Conservation (phyloP, 2,329 filamentous ascomycete species). For the Didymella sp. region DNA sequence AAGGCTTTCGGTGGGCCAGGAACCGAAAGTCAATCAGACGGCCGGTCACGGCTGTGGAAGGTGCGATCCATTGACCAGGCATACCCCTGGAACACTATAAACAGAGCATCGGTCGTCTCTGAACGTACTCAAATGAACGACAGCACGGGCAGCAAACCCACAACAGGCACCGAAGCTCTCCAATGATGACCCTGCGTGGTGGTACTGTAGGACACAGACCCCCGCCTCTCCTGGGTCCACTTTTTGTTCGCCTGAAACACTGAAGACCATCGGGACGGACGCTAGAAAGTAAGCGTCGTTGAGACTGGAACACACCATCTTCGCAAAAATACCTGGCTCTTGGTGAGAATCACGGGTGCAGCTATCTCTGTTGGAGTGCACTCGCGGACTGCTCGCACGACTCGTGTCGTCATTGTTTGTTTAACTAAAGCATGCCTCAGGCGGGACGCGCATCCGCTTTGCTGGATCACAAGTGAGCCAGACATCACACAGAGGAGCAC, state of each 20-base stretch:
- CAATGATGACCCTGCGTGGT: constrained; percentile 30
- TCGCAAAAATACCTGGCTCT: background rate
- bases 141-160: constrained; percentile 8
- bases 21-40: constrained; percentile 22
- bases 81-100: constrained; percentile 7
- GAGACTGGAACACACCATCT: constrained; percentile 36
- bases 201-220: constrained; percentile 19
- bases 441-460: constrained; percentile 18
- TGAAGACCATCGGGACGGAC: too few species aligned
- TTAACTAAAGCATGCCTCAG: constrained; percentile 18
- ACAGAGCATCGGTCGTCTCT: constrained; percentile 9
- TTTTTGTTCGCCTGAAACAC: constrained; percentile 12
- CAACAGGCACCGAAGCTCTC: constrained; percentile 11
- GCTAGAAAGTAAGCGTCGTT: background rate
- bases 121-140: constrained; percentile 6
- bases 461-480: constrained; percentile 19
- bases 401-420: constrained; percentile 18
- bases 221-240: constrained; percentile 25
- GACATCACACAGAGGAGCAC: constrained; percentile 21
- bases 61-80: constrained; percentile 5
- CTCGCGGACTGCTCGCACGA: background rate
- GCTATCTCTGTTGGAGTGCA: background rate
- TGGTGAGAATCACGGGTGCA: background rate
- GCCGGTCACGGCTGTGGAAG: constrained; percentile 10
- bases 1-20: constrained; percentile 21